Percentiles rank a stretch among this genome's conserved stretches.
phyloP scores from a whole-genome alignment of 208 protist genomes.

The Trypanosoma melophagium region DNA sequence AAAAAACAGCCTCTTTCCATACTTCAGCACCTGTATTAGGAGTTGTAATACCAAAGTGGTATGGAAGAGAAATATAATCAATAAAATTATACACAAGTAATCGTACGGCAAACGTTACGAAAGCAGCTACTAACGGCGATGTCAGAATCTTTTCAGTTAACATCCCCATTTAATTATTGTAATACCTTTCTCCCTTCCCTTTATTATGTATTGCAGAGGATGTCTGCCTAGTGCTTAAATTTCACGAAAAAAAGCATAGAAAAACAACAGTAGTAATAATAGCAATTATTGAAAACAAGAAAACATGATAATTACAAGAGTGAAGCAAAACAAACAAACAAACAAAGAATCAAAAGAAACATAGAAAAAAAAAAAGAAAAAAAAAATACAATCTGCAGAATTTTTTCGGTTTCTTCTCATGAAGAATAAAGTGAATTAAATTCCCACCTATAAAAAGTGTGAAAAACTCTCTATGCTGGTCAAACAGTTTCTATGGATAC shows the following conservation, averaged over 20 bases:
- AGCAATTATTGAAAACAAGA: too few relatives aligned
- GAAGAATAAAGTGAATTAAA: too few relatives aligned
- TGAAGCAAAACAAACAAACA: too few relatives aligned
- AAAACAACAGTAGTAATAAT: too few relatives aligned
- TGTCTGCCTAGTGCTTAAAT: not conserved
- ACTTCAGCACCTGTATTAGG: constrained; percentile 43
- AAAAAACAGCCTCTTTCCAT: constrained; percentile 72
- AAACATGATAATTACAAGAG: too few relatives aligned
- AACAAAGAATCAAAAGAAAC: too few relatives aligned
- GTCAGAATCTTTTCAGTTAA: constrained; percentile 8
- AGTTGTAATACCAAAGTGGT: constrained; percentile 42
- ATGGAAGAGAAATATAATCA: constrained; percentile 20
- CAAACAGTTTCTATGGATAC: constrained; percentile 4
- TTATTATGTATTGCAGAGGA: not conserved
- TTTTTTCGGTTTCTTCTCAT: too few relatives aligned
- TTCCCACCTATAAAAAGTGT: too few relatives aligned
- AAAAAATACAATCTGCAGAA: too few relatives aligned
- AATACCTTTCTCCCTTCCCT: not conserved
- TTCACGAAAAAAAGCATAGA: not conserved
- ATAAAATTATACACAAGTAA: constrained; percentile 16
- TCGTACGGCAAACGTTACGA: constrained; percentile 24
- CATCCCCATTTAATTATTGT: constrained; percentile 4
- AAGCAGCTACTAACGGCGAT: constrained; percentile 18
- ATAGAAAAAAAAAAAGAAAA: too few relatives aligned
- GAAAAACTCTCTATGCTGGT: too few relatives aligned